Evolutionary conservation across 371 early-diverging fungal species (phyloP).

Genomic region (Apophysomyces ossiformis): DNA sequence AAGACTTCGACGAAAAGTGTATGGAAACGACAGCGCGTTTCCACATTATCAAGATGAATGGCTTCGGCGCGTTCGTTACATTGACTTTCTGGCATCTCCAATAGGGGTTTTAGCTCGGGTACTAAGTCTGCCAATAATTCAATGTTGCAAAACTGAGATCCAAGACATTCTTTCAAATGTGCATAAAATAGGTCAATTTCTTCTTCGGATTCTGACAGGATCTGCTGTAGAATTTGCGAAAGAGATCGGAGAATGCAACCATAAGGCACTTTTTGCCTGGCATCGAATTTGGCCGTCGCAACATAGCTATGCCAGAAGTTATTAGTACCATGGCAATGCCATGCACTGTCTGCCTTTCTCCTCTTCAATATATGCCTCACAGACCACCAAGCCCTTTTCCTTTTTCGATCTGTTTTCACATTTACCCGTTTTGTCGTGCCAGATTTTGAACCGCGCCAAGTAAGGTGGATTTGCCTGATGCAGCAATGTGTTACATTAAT

Average conservation of each 20-base stretch:
- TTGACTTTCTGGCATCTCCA: slow-evolving; percentile 29
- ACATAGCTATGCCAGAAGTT: slow-evolving; percentile 35
- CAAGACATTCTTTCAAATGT: slow-evolving; percentile 36
- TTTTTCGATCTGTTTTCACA: neutral
- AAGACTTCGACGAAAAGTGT: slow-evolving; percentile 48
- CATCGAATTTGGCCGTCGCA: slow-evolving; percentile 45
- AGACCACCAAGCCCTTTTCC: no score
- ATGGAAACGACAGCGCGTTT: slow-evolving; percentile 45
- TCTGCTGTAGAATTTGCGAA: slow-evolving; percentile 50
- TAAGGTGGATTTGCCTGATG: slow-evolving; percentile 44
- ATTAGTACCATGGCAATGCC: neutral
- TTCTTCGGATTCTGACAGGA: slow-evolving; percentile 46
- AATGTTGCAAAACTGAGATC: slow-evolving; percentile 42
- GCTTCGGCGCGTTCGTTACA: slow-evolving; percentile 19
- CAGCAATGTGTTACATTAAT: neutral
- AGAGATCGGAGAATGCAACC: slow-evolving; percentile 40
- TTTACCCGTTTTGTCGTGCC: slow-evolving; percentile 48
- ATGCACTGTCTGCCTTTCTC: no score
- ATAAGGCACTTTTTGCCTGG: slow-evolving; percentile 44
- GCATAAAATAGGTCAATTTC: slow-evolving; percentile 41
- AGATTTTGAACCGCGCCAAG: slow-evolving; percentile 41
- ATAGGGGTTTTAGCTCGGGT: slow-evolving; percentile 44
- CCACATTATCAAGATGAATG: slow-evolving; percentile 42
- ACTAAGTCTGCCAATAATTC: slow-evolving; percentile 40
- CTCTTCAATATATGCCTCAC: no score